A percentile compares a stretch with the other conserved stretches of the same genome.
These are phyloP conservation scores for Sambucus nigra DNA, from an alignment of 129 eudicot genomes.

Conservation along the genomic window DNA sequence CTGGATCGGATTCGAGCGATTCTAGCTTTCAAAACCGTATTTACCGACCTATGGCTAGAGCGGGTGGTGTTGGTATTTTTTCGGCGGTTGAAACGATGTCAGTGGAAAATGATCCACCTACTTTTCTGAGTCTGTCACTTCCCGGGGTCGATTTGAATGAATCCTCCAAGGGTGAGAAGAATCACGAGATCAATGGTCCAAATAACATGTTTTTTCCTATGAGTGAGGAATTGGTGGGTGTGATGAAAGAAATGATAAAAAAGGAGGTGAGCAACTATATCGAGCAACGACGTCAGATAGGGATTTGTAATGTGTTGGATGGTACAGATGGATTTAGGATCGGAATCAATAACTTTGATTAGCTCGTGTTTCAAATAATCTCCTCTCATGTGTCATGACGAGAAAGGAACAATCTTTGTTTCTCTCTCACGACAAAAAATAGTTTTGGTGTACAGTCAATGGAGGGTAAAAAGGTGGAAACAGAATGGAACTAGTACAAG, in stretches of 20 bases:
- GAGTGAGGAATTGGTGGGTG: slow-evolving; percentile 49
- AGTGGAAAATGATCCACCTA: slow-evolving; percentile 35
- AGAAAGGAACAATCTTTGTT: slow-evolving; percentile 22
- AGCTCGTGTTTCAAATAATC: too few species aligned
- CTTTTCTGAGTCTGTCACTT: slow-evolving; percentile 50
- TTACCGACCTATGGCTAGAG: slow-evolving; percentile 40
- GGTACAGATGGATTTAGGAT: slow-evolving; percentile 36
- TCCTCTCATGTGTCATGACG: too few species aligned
- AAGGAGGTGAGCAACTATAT: slow-evolving; percentile 78
- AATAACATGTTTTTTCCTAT: too few species aligned
- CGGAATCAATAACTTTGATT: slow-evolving; percentile 38
- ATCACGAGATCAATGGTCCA: too few species aligned
- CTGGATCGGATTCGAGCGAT: slow-evolving; percentile 74
- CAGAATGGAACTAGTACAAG: too few species aligned
- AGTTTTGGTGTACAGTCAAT: too few species aligned
- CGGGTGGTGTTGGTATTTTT: slow-evolving; percentile 22
- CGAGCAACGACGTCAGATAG: slow-evolving; percentile 13
- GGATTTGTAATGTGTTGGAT: slow-evolving; percentile 29
- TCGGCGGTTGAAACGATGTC: slow-evolving; percentile 26
- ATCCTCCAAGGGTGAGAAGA: slow-evolving; percentile 5
- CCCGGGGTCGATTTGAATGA: slow-evolving; percentile 39
- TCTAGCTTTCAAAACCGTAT: slow-evolving; percentile 32
- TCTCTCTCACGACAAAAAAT: not conserved
- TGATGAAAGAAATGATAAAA: slow-evolving; percentile 89
- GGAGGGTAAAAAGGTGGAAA: too few species aligned